phyloP scores from a whole-genome alignment of 371 early-diverging fungal genomes.

The Mortierella sp. region DNA sequence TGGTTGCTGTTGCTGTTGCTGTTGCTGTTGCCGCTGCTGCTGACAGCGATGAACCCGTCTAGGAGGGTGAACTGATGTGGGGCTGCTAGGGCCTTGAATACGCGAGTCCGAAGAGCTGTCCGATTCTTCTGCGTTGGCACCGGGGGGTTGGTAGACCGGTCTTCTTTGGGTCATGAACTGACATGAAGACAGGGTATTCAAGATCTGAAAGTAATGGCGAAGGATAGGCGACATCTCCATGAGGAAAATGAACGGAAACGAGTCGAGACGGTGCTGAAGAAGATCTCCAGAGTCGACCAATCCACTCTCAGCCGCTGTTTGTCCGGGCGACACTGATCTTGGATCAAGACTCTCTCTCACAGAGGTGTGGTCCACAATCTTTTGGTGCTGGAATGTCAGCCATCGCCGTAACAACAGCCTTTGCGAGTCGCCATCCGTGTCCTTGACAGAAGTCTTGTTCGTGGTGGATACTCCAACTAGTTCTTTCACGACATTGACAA shows the following conservation, averaged over 20 bases:
- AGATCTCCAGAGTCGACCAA: neutral
- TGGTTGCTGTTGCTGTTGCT: neutral
- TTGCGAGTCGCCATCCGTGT: neutral
- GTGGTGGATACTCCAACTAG: slow-evolving; percentile 15
- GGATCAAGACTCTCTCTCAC: no score
- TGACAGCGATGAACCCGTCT: neutral
- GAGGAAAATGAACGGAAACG: slow-evolving; percentile 36
- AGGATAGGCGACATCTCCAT: slow-evolving; percentile 47
- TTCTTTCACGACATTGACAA: slow-evolving; percentile 16
- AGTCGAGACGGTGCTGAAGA: slow-evolving; percentile 10
- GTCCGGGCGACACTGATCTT: neutral
- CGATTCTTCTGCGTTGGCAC: neutral
- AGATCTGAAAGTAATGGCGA: slow-evolving; percentile 40
- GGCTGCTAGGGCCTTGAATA: no score
- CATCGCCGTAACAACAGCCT: slow-evolving; percentile 26
- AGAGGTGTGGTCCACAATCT: slow-evolving; percentile 11
- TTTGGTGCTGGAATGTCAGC: slow-evolving; percentile 23
- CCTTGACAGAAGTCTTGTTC: neutral
- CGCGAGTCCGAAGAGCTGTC: no score
- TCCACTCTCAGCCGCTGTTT: no score
- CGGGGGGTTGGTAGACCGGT: neutral
- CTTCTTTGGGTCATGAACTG: slow-evolving; percentile 29
- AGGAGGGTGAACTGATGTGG: neutral
- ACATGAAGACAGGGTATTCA: slow-evolving; percentile 39
- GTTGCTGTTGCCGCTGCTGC: slow-evolving; percentile 1